A percentile compares a stretch with the other conserved stretches of the same genome.
Evolutionary conservation across 2,329 filamentous ascomycete genomes (phyloP).

Genomic region (Alternaria gaisen): DNA sequence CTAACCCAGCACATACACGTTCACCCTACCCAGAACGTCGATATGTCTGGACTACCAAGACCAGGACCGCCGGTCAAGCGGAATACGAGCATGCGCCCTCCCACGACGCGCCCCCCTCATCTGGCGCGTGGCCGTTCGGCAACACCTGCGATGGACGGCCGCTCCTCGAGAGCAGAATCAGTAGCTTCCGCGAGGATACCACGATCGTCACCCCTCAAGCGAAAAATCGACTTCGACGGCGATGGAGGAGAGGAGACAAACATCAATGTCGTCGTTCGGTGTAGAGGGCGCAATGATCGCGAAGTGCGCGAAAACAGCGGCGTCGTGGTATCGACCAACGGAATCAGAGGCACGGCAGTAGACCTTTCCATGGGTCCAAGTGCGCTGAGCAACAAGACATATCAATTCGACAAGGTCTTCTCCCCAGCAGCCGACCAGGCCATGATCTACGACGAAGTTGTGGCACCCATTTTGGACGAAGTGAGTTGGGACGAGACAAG

Average conservation of each 20-base stretch:
- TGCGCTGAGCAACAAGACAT: slow-evolving; percentile 93
- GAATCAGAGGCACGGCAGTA: slow-evolving; percentile 84
- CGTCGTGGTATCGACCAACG: slow-evolving; percentile 87
- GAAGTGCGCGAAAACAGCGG: slow-evolving; percentile 95
- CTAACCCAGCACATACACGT: slow-evolving; percentile 29
- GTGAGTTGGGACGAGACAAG: slow-evolving; percentile 56
- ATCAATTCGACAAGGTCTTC: slow-evolving; percentile 96
- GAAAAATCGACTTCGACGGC: slow-evolving; percentile 83
- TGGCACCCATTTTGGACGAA: slow-evolving; percentile 91
- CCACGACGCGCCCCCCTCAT: slow-evolving; percentile 61
- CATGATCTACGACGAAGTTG: slow-evolving; percentile 95
- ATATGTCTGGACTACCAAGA: slow-evolving; percentile 65
- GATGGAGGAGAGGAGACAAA: slow-evolving; percentile 83
- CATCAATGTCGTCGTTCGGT: slow-evolving; percentile 96
- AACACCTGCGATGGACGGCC: slow-evolving; percentile 57
- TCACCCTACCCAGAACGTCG: slow-evolving; percentile 24
- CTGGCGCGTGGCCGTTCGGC: slow-evolving; percentile 61
- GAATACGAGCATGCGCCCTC: slow-evolving; percentile 63
- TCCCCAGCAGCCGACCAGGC: slow-evolving; percentile 92
- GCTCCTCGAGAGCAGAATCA: slow-evolving; percentile 76
- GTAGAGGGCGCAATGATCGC: slow-evolving; percentile 88
- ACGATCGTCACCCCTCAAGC: slow-evolving; percentile 69
- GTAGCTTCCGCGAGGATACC: slow-evolving; percentile 57
- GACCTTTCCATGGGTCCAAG: slow-evolving; percentile 92
- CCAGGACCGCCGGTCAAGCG: slow-evolving; percentile 61